phyloP scores from a whole-genome alignment of 129 eudicot genomes.

The Sambucus nigra region DNA sequence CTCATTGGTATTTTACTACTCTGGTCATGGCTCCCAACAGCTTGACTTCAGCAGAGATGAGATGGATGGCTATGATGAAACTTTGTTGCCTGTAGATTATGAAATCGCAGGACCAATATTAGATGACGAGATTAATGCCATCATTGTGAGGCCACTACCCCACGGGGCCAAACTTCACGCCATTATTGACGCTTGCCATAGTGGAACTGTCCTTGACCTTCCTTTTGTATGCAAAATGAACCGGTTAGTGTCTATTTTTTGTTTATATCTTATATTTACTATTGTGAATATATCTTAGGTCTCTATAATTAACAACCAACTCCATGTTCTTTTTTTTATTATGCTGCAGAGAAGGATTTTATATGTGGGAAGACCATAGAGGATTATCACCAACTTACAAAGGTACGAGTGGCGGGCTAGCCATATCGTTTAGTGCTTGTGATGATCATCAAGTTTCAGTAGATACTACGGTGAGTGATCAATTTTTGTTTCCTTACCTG shows the following conservation, averaged over 20 bases:
- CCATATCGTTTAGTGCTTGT: conserved; percentile 56
- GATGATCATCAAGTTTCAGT: conserved; percentile 55
- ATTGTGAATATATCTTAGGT: not conserved
- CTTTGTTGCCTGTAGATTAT: conserved; percentile 50
- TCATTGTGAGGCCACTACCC: conserved; percentile 50
- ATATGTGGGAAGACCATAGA: conserved; percentile 46
- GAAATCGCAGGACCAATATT: conserved; percentile 43
- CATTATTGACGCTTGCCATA: conserved; percentile 55
- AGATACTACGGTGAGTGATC: conserved; percentile 47
- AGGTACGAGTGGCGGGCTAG: conserved; percentile 66
- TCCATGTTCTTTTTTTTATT: not conserved
- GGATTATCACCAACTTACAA: conserved; percentile 25
- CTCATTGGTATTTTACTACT: conserved; percentile 54
- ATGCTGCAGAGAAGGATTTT: conserved; percentile 30
- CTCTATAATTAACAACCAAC: not conserved
- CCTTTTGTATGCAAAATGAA: conserved; percentile 40
- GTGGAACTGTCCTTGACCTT: conserved; percentile 64
- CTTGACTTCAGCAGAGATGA: conserved; percentile 42
- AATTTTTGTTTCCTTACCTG: not conserved
- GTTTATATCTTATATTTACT: not conserved
- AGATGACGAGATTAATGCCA: conserved; percentile 57
- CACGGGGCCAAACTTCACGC: conserved; percentile 67
- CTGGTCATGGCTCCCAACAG: conserved; percentile 57
- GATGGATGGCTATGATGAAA: conserved; percentile 57
- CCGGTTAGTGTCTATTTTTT: conserved; percentile 17